Evolutionary conservation across 768 basidiomycete genomes (phyloP).

Genomic region (Hygrophoropsis aurantiaca): DNA sequence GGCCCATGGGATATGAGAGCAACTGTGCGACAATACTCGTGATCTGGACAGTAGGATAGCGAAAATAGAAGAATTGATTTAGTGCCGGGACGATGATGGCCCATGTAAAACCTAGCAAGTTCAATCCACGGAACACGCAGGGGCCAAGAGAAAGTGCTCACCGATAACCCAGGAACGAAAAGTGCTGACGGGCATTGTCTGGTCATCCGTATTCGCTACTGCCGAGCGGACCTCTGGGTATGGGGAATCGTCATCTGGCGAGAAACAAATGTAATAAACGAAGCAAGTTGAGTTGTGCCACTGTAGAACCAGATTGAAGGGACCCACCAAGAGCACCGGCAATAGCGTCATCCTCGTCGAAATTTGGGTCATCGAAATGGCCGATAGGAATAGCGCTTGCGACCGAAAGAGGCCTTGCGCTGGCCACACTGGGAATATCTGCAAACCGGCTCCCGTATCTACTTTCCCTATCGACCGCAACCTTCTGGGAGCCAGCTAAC

Average conservation of each 20-base stretch:
- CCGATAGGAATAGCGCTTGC: slow-evolving; percentile 10
- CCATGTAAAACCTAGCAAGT: slow-evolving; percentile 49
- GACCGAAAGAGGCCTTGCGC: no score
- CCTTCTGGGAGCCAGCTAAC: no score
- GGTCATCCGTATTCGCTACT: slow-evolving; percentile 50
- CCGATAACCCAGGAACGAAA: slow-evolving; percentile 40
- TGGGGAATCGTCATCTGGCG: slow-evolving; percentile 46
- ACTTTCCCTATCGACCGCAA: no score
- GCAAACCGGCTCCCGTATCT: no score
- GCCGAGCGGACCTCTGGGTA: slow-evolving; percentile 55
- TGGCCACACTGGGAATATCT: no score
- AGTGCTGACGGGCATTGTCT: slow-evolving; percentile 36
- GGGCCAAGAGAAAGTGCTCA: slow-evolving; percentile 12
- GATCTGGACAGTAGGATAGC: slow-evolving; percentile 45
- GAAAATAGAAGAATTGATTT: slow-evolving; percentile 71
- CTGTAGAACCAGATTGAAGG: not conserved
- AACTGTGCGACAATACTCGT: slow-evolving; percentile 45
- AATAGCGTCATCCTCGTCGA: slow-evolving; percentile 37
- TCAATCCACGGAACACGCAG: slow-evolving; percentile 14
- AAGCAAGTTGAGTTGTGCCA: not conserved
- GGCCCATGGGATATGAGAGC: slow-evolving; percentile 25
- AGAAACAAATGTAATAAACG: not conserved
- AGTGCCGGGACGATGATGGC: slow-evolving; percentile 60
- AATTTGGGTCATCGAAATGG: slow-evolving; percentile 44
- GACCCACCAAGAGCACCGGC: slow-evolving; percentile 1